Conservation (phyloP, 2,329 filamentous ascomycete genomes). For the Ilyonectria sp. region DNA sequence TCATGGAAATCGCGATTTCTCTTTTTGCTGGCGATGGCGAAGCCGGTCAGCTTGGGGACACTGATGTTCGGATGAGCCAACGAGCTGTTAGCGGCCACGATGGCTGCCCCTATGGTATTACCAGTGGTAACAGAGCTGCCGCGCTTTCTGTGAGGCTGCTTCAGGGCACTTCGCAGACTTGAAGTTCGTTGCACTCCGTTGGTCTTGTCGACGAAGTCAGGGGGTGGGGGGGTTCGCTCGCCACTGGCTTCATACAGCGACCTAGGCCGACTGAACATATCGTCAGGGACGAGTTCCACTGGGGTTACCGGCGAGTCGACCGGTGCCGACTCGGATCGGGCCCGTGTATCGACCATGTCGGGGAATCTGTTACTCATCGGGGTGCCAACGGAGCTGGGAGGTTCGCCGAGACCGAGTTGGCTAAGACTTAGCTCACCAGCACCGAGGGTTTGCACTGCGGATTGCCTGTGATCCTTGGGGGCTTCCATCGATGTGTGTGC, state of each 20-base stretch:
- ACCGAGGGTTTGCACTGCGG: conserved; percentile 90
- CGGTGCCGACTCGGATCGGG: conserved; percentile 73
- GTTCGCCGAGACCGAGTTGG: conserved; percentile 84
- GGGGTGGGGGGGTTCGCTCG: conserved; percentile 75
- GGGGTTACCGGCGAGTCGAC: conserved; percentile 56
- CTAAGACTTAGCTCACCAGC: conserved; percentile 90
- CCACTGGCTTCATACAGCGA: conserved; percentile 67
- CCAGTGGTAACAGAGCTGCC: conserved; percentile 83
- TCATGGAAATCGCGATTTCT: conserved; percentile 95
- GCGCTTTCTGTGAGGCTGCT: conserved; percentile 77
- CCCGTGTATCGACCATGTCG: conserved; percentile 63
- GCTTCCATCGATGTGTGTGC: conserved; percentile 42
- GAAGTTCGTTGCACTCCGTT: conserved; percentile 72
- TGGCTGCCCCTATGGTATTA: conserved; percentile 78
- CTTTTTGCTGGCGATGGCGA: conserved; percentile 96
- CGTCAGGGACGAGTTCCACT: conserved; percentile 52
- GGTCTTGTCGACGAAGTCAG: conserved; percentile 77
- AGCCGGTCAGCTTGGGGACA: conserved; percentile 88
- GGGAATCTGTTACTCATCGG: conserved; percentile 70
- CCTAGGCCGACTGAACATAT: conserved; percentile 59
- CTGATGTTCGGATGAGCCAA: conserved; percentile 75
- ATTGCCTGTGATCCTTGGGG: conserved; percentile 73
- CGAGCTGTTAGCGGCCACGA: conserved; percentile 79
- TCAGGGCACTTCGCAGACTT: conserved; percentile 76
- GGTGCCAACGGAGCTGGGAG: conserved; percentile 67